Conservation (phyloP, 805 yeast genomes). For the Dipodascus albidus region DNA sequence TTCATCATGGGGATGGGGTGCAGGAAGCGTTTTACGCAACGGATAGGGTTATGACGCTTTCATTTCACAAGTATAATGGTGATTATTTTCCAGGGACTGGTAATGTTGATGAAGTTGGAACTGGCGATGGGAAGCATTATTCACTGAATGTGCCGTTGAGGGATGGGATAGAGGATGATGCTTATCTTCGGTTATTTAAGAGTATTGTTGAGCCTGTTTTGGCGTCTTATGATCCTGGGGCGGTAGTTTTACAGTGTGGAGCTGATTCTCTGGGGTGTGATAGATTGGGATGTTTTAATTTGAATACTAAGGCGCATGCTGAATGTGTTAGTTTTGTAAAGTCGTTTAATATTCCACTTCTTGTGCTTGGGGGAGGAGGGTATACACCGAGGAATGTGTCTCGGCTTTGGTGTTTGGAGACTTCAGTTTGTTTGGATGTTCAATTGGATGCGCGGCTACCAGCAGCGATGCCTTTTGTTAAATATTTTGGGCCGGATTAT, state of each 20-base stretch:
- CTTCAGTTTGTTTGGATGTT: conserved; percentile 75
- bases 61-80: conserved; percentile 82
- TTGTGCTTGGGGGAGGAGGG: conserved; percentile 98
- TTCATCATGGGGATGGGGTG: conserved; percentile 93
- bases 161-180: conserved; percentile 90
- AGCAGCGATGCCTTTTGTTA: conserved; percentile 58
- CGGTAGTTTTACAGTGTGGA: conserved; percentile 96
- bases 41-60: conserved; percentile 81
- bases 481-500: conserved; percentile 84
- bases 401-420: conserved; percentile 88
- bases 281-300: conserved; percentile 88
- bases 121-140: conserved; percentile 73
- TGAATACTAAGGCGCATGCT: conserved; percentile 90
- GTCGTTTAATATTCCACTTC: conserved; percentile 75
- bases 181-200: conserved; percentile 47
- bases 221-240: conserved; percentile 81
- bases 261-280: conserved; percentile 97
- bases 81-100: conserved; percentile 94
- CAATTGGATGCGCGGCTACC: conserved; percentile 70
- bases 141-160: conserved; percentile 77
- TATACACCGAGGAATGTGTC: conserved; percentile 97
- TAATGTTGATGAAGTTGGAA: conserved; percentile 72
- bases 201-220: conserved; percentile 86
- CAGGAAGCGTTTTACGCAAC: conserved; percentile 90
- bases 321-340: conserved; percentile 86